phyloP scores from a whole-genome alignment of 805 yeast species.

The Hanseniaspora lachancei region DNA sequence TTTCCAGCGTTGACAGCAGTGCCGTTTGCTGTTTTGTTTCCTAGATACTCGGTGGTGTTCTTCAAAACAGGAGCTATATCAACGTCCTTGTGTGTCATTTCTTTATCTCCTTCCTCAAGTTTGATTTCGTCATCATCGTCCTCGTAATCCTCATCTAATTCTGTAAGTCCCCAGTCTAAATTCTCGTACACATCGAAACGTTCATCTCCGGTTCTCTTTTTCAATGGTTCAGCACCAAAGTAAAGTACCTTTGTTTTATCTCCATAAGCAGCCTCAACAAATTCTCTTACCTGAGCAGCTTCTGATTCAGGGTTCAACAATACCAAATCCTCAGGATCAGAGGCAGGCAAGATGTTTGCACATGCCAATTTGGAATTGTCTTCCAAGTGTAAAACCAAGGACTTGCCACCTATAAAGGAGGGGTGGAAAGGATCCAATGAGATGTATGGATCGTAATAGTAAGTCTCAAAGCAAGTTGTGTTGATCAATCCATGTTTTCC shows the following conservation, averaged over 20 bases:
- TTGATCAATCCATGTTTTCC: conserved; percentile 68
- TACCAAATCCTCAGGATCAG: neutral
- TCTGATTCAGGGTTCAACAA: neutral
- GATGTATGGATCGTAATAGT: conserved; percentile 51
- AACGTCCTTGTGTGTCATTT: neutral
- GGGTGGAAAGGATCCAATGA: conserved; percentile 45
- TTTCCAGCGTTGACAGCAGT: neutral
- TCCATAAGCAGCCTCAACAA: neutral
- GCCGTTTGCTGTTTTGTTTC: neutral
- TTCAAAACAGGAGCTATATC: neutral
- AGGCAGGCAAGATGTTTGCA: conserved; percentile 34
- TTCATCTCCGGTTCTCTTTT: neutral
- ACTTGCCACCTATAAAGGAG: conserved; percentile 46
- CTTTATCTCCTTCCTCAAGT: neutral
- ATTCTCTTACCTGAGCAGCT: neutral
- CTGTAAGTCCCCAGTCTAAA: conserved; percentile 4
- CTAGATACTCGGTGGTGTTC: neutral
- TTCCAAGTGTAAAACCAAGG: conserved; percentile 45
- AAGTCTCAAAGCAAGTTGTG: conserved; percentile 53
- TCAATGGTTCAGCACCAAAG: neutral
- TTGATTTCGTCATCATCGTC: neutral
- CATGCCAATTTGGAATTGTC: conserved; percentile 48
- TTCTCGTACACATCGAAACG: neutral
- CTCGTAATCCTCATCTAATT: neutral
- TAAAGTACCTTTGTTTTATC: neutral